These are phyloP conservation scores for Comarum palustre DNA, from an alignment of 306 rosid species.

Conservation along the genomic window DNA sequence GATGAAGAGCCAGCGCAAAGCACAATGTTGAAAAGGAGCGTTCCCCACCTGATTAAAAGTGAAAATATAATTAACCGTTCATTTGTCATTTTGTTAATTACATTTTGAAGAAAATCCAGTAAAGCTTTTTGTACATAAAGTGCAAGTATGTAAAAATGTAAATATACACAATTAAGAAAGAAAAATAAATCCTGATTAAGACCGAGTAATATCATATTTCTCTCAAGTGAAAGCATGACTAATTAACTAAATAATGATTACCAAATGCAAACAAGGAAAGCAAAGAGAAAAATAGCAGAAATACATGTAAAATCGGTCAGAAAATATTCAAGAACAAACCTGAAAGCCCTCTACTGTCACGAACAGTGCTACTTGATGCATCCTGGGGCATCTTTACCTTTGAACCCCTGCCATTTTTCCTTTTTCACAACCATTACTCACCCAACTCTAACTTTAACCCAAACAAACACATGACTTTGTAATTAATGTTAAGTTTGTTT, in stretches of 20 bases:
- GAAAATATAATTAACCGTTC: not conserved
- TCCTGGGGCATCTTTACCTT: slow-evolving; percentile 96
- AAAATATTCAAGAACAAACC: slow-evolving; percentile 37
- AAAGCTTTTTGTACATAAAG: not conserved
- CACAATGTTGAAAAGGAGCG: slow-evolving; percentile 94
- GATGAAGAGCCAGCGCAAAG: slow-evolving; percentile 87
- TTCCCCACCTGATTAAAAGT: slow-evolving; percentile 68
- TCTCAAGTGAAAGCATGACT: not conserved
- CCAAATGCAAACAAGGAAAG: not conserved
- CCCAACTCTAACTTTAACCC: not conserved
- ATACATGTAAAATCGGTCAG: not conserved
- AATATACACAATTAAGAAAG: not conserved
- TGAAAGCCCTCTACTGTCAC: slow-evolving; percentile 87
- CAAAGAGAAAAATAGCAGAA: not conserved
- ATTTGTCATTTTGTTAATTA: not conserved
- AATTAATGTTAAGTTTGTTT: not conserved
- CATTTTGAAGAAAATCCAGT: not conserved
- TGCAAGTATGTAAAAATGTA: too few species aligned
- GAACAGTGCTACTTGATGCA: slow-evolving; percentile 71
- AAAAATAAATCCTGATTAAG: not conserved
- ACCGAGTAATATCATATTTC: not conserved
- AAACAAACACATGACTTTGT: not conserved
- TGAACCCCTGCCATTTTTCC: not conserved
- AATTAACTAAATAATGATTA: not conserved
- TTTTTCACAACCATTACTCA: not conserved